Base-by-base conservation (phyloP, 441 rosid genomes). In the Dalechampia spathulata region DNA sequence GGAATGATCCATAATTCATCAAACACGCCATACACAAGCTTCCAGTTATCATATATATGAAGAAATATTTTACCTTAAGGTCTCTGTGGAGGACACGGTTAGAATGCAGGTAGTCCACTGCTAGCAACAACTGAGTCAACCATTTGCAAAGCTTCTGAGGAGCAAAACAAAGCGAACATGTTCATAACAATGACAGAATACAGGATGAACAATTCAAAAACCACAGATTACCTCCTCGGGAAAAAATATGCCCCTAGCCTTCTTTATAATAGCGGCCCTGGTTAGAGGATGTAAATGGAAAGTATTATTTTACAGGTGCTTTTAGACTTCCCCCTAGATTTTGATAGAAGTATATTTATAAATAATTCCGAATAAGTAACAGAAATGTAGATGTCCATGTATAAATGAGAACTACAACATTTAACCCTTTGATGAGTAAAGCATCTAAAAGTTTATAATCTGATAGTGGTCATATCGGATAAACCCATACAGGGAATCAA, bases 11-110 rank as follows among this genome's bases (percentile, higher is more conserved):
- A 56, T 8, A 15, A 52, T n/a, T n/a, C 15, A 12, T 60, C 59
- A 64, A 60, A 61, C 67, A 30, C 8, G 34, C 5, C 34, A 30
- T 8, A 3, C 34, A 30, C 34, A 30, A 30, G 16, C n/a, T 50
- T 52, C 51, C 49, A 9, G 19, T 25, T 28, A 53, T 26, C 50
- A 22, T 9, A 38, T 21, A 19, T 57, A 30, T 44, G 34, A 47
- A 26, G 11, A 23, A 14, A 34, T 34, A 21, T 15, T 19, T 14
- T 72, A 89, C 99, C 81, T 90, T 92, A 20, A 92, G 88, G 67
- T 88, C 99, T 71, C 96, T 77, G 65, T 92, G 99, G 63, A 86
- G 83, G 57, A 92, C 88, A 13, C 96, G 90, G 63, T 88, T 86
- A 15, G 96, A 83, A 70, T 92, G 99, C 61, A 92, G 73, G 78